Conservation (phyloP, 352 stramenopile species). For the Pythium dissimile region DNA sequence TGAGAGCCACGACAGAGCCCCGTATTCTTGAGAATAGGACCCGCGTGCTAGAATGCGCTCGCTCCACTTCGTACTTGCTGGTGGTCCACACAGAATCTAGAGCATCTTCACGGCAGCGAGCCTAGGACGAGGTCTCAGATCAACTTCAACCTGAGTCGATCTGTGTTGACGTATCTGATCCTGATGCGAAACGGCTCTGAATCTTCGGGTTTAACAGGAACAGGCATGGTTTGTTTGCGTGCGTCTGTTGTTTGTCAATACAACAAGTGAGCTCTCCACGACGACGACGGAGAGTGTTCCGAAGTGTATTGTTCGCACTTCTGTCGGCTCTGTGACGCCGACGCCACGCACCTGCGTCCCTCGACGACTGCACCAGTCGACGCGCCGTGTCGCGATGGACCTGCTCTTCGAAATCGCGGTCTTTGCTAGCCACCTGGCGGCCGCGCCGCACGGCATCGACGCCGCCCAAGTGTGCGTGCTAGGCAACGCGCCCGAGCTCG, state of each 20-base stretch:
- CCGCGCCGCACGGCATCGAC: constrained; percentile 11
- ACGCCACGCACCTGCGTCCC: not conserved
- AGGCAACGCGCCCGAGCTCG: constrained; percentile 48
- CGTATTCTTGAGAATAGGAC: no score
- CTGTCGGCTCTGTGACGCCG: not conserved
- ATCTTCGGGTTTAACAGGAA: constrained; percentile 25
- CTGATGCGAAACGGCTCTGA: no score
- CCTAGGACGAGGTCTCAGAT: no score
- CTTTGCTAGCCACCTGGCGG: constrained; percentile 14
- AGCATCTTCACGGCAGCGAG: no score
- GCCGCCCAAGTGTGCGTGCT: constrained; percentile 43
- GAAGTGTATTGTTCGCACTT: not conserved
- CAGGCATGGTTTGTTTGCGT: not conserved
- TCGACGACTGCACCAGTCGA: not conserved
- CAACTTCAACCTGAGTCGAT: no score
- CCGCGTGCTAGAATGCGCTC: no score
- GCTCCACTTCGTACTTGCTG: no score
- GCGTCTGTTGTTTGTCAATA: constrained; percentile 4
- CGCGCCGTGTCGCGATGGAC: constrained; percentile 4
- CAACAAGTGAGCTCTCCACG: not conserved
- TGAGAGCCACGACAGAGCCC: not conserved
- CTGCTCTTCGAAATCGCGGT: constrained; percentile 20
- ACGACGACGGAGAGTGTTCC: not conserved
- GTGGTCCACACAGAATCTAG: no score
- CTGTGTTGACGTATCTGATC: no score